Conservation (phyloP, 257 asterid genomes). For the Fraxinus americana region DNA sequence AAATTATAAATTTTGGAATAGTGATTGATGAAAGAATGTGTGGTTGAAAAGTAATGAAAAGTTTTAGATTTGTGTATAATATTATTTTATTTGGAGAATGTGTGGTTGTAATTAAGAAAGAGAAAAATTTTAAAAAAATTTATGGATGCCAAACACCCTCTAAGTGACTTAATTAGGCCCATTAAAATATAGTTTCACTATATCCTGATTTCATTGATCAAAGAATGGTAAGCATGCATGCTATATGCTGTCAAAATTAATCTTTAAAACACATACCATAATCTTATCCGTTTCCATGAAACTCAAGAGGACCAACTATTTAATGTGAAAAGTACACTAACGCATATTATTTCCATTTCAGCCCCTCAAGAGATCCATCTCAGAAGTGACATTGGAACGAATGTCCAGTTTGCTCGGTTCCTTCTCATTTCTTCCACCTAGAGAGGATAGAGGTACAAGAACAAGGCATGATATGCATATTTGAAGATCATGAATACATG, state of each 20-base stretch:
- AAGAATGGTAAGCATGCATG: not conserved
- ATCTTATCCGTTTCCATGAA: slow-evolving; percentile 7
- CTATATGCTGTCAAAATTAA: not conserved
- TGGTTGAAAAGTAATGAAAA: too few relatives aligned
- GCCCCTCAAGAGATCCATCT: slow-evolving; percentile 70
- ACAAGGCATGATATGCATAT: slow-evolving; percentile 18
- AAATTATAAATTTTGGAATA: too few relatives aligned
- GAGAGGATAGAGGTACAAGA: slow-evolving; percentile 65
- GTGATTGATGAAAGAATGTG: too few relatives aligned
- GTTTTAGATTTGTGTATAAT: too few relatives aligned
- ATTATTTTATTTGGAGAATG: too few relatives aligned
- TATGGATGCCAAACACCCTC: too few relatives aligned
- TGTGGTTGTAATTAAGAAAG: too few relatives aligned
- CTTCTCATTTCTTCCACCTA: slow-evolving; percentile 60
- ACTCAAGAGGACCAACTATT: slow-evolving; percentile 7
- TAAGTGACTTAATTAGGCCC: not conserved
- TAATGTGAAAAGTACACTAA: slow-evolving; percentile 23
- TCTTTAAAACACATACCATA: not conserved
- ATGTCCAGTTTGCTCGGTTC: slow-evolving; percentile 73
- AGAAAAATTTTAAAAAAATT: too few relatives aligned
- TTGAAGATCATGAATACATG: slow-evolving; percentile 7
- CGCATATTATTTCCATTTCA: slow-evolving; percentile 32
- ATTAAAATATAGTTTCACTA: slow-evolving; percentile 3
- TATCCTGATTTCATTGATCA: not conserved
- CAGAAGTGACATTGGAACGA: slow-evolving; percentile 72